phyloP scores from a whole-genome alignment of 768 basidiomycete species.

The Mycena vulgaris region DNA sequence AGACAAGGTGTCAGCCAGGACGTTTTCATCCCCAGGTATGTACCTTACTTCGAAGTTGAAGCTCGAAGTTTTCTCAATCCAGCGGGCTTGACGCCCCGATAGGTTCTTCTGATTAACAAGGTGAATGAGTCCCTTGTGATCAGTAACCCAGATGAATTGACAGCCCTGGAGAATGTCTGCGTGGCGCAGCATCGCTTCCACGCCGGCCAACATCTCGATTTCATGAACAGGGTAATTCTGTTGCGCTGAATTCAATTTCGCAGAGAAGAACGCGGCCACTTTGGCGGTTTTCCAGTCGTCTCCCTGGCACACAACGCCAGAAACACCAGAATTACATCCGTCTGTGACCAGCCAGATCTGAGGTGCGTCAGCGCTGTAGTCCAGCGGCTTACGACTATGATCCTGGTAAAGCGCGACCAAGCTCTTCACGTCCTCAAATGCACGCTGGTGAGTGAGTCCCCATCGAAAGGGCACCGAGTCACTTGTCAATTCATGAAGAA shows the following conservation, averaged over 20 bases:
- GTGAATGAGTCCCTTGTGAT: background rate
- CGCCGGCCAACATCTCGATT: background rate
- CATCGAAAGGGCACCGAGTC: background rate
- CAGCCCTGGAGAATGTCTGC: background rate
- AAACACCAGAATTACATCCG: background rate
- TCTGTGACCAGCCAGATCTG: background rate
- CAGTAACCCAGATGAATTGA: background rate
- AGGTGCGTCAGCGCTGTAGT: background rate
- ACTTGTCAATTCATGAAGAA: background rate
- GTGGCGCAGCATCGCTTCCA: background rate
- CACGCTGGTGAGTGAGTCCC: background rate
- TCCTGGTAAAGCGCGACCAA: background rate
- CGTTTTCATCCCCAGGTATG: background rate
- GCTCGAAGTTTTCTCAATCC: conserved; percentile 7
- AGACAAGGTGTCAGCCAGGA: background rate
- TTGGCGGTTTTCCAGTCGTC: background rate
- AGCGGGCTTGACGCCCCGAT: conserved; percentile 1
- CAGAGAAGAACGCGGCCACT: background rate
- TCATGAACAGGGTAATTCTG: background rate
- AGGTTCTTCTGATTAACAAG: background rate
- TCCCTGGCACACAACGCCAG: background rate
- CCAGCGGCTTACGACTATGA: background rate
- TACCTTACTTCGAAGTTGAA: conserved; percentile 9
- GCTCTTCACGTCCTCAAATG: background rate
- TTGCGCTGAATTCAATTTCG: background rate